A percentile compares a stretch with the other conserved stretches of the same genome.
These are phyloP conservation scores for Mollisia scopiformis DNA, from an alignment of 2,329 filamentous ascomycete genomes.

Conservation along the genomic window DNA sequence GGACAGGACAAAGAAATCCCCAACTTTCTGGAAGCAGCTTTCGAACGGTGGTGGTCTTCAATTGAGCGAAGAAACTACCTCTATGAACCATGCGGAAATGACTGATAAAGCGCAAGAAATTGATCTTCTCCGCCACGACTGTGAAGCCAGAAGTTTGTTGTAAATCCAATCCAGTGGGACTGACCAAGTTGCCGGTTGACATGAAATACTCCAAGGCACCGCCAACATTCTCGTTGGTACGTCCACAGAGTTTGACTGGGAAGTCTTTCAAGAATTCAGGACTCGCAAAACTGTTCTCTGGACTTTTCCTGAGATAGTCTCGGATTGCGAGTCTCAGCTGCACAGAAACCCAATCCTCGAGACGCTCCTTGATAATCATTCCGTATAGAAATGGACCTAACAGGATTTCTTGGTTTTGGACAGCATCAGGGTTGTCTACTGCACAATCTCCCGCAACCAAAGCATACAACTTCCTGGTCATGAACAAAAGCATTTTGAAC, in stretches of 20 bases:
- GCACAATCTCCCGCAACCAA: conserved; percentile 91
- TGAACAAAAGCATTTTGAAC: conserved; percentile 91
- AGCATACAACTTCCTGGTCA: conserved; percentile 94
- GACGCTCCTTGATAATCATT: conserved; percentile 91
- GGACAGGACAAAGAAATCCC: conserved; percentile 96
- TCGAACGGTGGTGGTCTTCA: conserved; percentile 96
- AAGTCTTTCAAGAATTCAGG: conserved; percentile 81
- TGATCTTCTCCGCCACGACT: conserved; percentile 97
- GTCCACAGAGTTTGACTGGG: conserved; percentile 73
- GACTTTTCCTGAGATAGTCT: conserved; percentile 58
- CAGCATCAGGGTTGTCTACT: conserved; percentile 93
- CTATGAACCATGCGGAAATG: conserved; percentile 99
- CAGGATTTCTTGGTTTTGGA: conserved; percentile 94
- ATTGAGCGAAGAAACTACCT: conserved; percentile 96
- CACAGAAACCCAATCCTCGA: conserved; percentile 81
- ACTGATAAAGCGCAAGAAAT: conserved; percentile 97
- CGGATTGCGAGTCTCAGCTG: conserved; percentile 55
- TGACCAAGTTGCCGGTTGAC: conserved; percentile 91
- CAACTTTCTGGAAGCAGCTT: conserved; percentile 96
- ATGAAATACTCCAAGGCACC: conserved; percentile 91
- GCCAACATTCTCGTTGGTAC: conserved; percentile 87
- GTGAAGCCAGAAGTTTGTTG: conserved; percentile 96
- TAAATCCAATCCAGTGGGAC: conserved; percentile 87
- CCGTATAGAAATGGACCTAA: conserved; percentile 92
- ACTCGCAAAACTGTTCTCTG: conserved; percentile 74